These are phyloP conservation scores for Rhododendron mucronatum DNA, from an alignment of 148 eudicot species.

Conservation along the genomic window DNA sequence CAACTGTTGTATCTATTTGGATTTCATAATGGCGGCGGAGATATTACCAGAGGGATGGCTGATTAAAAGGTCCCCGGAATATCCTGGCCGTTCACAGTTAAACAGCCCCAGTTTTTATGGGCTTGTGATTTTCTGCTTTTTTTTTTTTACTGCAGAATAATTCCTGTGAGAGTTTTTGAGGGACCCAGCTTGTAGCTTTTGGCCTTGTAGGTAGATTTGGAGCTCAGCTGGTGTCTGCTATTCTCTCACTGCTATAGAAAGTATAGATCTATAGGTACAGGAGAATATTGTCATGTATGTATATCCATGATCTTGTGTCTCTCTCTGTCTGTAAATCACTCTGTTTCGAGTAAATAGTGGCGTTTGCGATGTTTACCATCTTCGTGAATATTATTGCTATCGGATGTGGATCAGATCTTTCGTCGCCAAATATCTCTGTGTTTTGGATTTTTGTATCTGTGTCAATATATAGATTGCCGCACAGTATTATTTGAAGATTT, in stretches of 20 bases:
- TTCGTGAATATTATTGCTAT: neutral
- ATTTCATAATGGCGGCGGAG: neutral
- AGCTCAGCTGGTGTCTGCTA: slow-evolving; percentile 28
- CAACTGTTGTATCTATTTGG: neutral
- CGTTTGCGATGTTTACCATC: neutral
- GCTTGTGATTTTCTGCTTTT: neutral
- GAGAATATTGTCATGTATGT: neutral
- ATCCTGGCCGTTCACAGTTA: neutral
- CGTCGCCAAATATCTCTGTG: neutral
- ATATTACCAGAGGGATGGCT: slow-evolving; percentile 20
- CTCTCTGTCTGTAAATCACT: neutral
- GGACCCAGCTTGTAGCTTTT: slow-evolving; percentile 19
- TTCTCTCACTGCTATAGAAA: neutral
- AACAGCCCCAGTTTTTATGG: neutral
- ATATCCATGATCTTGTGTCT: neutral
- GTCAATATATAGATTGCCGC: neutral
- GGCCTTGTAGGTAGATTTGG: slow-evolving; percentile 13
- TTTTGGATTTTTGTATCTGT: neutral
- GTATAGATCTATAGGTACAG: neutral
- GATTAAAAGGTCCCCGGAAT: slow-evolving; percentile 12
- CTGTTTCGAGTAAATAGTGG: neutral
- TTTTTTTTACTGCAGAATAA: neutral
- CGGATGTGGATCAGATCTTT: neutral
- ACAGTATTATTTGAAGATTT: neutral
- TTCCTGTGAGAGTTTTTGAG: slow-evolving; percentile 5